phyloP scores from a whole-genome alignment of 148 eudicot genomes.

The Vaccinium myrtillus region DNA sequence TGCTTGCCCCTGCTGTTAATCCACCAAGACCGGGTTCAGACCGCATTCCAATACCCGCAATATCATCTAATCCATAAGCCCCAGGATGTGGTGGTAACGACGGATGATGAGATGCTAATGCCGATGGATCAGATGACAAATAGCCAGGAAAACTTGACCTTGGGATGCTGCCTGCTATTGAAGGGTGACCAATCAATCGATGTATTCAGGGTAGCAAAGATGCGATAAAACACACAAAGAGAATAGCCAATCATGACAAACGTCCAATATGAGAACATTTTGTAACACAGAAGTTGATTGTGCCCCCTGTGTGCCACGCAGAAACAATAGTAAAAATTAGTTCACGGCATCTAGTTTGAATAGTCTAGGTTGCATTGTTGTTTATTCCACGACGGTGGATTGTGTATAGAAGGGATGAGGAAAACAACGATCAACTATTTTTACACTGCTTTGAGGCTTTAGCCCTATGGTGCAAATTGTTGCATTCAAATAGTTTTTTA shows the following conservation, averaged over 20 bases:
- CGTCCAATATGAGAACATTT: background rate
- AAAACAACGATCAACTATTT: background rate
- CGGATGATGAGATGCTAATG: slow-evolving; percentile 27
- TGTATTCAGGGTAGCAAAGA: background rate
- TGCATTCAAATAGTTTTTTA: background rate
- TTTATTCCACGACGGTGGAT: background rate
- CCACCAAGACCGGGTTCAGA: slow-evolving; percentile 49
- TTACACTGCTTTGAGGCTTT: background rate
- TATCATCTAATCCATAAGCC: slow-evolving; percentile 53
- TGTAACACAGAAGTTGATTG: background rate
- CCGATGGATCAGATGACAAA: slow-evolving; percentile 37
- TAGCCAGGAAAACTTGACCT: slow-evolving; percentile 40
- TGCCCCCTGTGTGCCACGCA: background rate
- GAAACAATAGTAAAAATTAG: background rate
- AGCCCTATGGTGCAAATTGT: background rate
- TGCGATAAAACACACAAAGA: background rate
- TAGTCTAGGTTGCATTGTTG: background rate
- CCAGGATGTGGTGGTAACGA: slow-evolving; percentile 39
- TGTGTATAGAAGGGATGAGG: background rate
- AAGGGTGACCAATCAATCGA: slow-evolving; percentile 3
- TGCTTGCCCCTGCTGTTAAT: slow-evolving; percentile 35
- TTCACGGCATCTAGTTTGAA: background rate
- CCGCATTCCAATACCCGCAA: slow-evolving; percentile 32
- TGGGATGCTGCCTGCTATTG: slow-evolving; percentile 26
- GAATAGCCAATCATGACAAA: background rate